Percentiles rank a stretch among this genome's conserved stretches.
Conservation (phyloP, 768 basidiomycete genomes). For the Cystofilobasidium macerans region DNA sequence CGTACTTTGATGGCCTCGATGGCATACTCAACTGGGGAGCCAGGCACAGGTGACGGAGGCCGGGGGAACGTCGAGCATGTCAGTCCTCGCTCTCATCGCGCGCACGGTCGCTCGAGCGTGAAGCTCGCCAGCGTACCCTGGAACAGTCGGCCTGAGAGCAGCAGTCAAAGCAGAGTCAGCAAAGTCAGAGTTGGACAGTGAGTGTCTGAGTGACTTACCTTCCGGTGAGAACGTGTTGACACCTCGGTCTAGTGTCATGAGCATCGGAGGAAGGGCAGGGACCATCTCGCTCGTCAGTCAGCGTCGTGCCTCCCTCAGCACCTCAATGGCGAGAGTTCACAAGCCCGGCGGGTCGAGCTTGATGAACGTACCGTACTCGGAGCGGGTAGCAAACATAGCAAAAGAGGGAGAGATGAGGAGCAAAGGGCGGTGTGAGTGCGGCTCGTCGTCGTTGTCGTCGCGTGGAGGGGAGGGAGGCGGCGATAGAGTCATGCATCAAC, state of each 20-base stretch:
- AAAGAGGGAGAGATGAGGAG: neutral
- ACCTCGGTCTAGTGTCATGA: conserved; percentile 55
- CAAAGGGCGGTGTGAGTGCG: neutral
- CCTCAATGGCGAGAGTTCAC: neutral
- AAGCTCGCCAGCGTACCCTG: no score
- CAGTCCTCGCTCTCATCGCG: no score
- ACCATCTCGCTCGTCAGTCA: neutral
- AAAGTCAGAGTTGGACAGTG: no score
- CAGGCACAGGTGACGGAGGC: neutral
- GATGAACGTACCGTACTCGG: conserved; percentile 71
- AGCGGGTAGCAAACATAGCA: conserved; percentile 81
- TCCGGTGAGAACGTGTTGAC: conserved; percentile 97
- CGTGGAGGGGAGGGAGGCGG: no score
- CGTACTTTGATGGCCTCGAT: conserved; percentile 95
- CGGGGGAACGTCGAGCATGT: no score
- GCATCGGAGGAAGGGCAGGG: neutral
- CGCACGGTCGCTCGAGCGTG: no score
- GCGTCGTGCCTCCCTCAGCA: no score
- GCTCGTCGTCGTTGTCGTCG: neutral
- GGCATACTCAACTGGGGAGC: conserved; percentile 79
- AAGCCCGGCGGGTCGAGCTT: no score
- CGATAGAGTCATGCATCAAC: no score
- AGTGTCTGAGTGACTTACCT: conserved; percentile 35
- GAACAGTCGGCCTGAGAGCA: conserved; percentile 59
- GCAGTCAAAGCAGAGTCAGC: neutral